phyloP scores from a whole-genome alignment of 306 rosid genomes.

The Inga laurina region DNA sequence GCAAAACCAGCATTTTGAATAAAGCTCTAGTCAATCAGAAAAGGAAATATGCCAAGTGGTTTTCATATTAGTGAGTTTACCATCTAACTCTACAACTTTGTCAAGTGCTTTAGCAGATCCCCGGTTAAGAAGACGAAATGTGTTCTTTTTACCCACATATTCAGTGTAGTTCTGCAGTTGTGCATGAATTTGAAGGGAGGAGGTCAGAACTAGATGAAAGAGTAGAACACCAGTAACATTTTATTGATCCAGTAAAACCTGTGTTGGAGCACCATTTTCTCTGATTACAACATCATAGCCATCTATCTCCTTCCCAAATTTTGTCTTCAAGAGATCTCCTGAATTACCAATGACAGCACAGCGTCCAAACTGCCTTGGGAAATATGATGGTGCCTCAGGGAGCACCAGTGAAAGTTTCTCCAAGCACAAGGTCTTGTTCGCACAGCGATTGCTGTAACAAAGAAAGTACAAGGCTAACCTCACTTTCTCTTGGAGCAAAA shows the following conservation, averaged over 20 bases:
- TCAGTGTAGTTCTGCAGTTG: constrained; percentile 75
- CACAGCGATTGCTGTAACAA: constrained; percentile 73
- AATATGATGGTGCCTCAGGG: constrained; percentile 85
- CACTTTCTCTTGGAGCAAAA: constrained; percentile 21
- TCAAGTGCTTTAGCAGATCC: constrained; percentile 99
- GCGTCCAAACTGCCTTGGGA: constrained; percentile 82
- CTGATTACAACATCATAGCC: constrained; percentile 80
- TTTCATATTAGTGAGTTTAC: constrained; percentile 42
- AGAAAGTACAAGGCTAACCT: constrained; percentile 31
- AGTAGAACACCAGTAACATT: constrained; percentile 19
- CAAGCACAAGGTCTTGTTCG: constrained; percentile 73
- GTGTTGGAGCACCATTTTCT: constrained; percentile 95
- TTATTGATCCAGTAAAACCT: constrained; percentile 48
- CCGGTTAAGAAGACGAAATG: constrained; percentile 93
- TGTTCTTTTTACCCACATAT: constrained; percentile 81
- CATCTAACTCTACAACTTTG: constrained; percentile 92
- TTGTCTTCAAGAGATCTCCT: constrained; percentile 91
- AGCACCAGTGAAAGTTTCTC: constrained; percentile 94
- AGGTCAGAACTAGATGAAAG: constrained; percentile 28
- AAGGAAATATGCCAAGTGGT: constrained; percentile 17
- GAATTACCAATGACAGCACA: constrained; percentile 99
- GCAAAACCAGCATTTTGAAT: constrained; percentile 44
- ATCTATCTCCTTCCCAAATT: constrained; percentile 90
- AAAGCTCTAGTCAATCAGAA: constrained; percentile 29
- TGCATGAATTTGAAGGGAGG: constrained; percentile 18